Base-by-base conservation (phyloP, 306 rosid species). In the Vigna trinervia region DNA sequence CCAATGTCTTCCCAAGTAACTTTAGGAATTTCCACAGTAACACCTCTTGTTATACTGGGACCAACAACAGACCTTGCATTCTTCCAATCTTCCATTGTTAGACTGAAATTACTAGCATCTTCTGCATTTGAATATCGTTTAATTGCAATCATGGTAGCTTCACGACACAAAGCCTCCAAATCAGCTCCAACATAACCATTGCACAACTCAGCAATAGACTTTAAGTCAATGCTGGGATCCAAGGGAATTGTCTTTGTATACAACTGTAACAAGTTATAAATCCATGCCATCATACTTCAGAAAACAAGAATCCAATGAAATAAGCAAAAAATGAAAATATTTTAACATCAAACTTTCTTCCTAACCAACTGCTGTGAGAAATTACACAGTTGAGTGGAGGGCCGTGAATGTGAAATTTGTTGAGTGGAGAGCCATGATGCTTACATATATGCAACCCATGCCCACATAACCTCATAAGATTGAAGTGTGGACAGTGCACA, bases 141-240 rank as follows among this genome's bases (percentile, higher is more conserved):
- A 28, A 77, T 52, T 13, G 92, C 92, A 69, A 84, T 67, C 79
- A 77, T 78, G 32, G 88, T 81, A 78, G 97, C 93, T 84, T 95
- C 92, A 60, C 85, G 89, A 76, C 97, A 90, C 73, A 95, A 63
- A 52, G 96, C 97, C 87, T 88, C 91, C 77, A 95, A 84, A 80
- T 95, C 98, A 77, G 97, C 97, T 81, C 98, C 98, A 6, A 91
- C 97, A 84, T 85, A 95, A 34, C 98, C 97, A 79, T 92, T 95
- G 89, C 96, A 95, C 74, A 91, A 88, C 57, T 91, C 88, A 50
- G 98, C 97, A 77, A 95, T 84, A 48, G 69, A 82, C 76, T 78
- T 85, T 62, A 92, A 83, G 73, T 95, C 92, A 86, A 82, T 79
- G 51, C 71, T 41, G 53, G 84, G 46, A 83, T 87, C 93, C 81